Percentiles rank a stretch among this genome's conserved stretches.
These are phyloP conservation scores for Scheffersomyces spartinae DNA, from an alignment of 805 yeast genomes.

Conservation along the genomic window DNA sequence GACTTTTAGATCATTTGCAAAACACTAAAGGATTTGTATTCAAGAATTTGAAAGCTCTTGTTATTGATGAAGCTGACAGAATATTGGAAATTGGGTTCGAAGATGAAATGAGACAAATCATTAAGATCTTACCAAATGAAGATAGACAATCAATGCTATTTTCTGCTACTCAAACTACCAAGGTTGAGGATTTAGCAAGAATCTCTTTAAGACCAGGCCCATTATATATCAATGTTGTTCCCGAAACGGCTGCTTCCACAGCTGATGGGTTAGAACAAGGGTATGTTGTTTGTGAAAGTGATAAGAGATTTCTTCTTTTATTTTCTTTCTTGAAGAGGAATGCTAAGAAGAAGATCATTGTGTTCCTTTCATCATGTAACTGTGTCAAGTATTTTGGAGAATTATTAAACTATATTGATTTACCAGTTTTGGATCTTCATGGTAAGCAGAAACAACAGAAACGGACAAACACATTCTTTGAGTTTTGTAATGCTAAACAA, in stretches of 20 bases:
- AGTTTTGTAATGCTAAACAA: constrained; percentile 92
- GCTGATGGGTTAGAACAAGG: constrained; percentile 98
- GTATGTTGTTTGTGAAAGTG: constrained; percentile 94
- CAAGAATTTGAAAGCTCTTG: constrained; percentile 86
- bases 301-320: constrained; percentile 78
- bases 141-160: constrained; percentile 94
- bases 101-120: constrained; percentile 97
- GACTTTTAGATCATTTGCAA: constrained; percentile 91
- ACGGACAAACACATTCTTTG: constrained; percentile 96
- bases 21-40: constrained; percentile 90
- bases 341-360: constrained; percentile 84
- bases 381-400: constrained; percentile 95
- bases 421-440: constrained; percentile 92
- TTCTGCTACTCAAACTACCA: constrained; percentile 99
- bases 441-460: constrained; percentile 99
- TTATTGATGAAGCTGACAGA: constrained; percentile 97
- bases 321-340: constrained; percentile 92
- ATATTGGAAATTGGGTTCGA: constrained; percentile 96
- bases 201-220: constrained; percentile 93
- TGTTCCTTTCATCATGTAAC: constrained; percentile 91
- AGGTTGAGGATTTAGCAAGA: constrained; percentile 96
- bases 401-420: constrained; percentile 85
- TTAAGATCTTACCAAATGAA: constrained; percentile 83
- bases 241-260: constrained; percentile 73
- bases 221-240: constrained; percentile 83